Conservation (phyloP, 345 rosid genomes). For the Pistacia integerrima region DNA sequence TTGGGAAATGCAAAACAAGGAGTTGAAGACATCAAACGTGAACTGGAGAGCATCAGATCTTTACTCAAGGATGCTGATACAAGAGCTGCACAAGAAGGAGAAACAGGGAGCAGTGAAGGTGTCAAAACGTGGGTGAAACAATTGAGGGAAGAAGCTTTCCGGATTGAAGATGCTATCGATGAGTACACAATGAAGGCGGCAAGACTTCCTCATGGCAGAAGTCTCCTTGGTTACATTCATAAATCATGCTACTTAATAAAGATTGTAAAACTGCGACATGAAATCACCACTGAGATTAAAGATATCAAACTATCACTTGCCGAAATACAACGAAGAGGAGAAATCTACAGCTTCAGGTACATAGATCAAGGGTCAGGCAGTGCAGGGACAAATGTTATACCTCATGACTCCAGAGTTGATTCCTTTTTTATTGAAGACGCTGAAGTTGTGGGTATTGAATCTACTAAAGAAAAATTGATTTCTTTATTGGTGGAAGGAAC, state of each 20-base stretch:
- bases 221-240: neutral
- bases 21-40: conserved; percentile 15
- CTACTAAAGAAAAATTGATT: neutral
- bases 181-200: conserved; percentile 11
- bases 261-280: neutral
- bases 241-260: neutral
- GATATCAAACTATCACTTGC: conserved; percentile 1
- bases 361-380: neutral
- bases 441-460: conserved; percentile 25
- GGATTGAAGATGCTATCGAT: conserved; percentile 31
- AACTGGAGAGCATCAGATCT: conserved; percentile 15
- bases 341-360: conserved; percentile 6
- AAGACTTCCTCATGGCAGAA: neutral
- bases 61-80: conserved; percentile 22
- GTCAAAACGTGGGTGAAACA: conserved; percentile 26
- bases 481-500: neutral
- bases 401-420: conserved; percentile 13
- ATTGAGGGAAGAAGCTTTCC: conserved; percentile 19
- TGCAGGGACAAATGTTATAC: neutral
- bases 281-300: conserved; percentile 17
- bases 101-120: neutral
- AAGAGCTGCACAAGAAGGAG: neutral
- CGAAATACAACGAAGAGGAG: conserved; percentile 13
- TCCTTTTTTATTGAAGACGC: conserved; percentile 21
- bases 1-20: neutral